These are phyloP conservation scores for Aspergillus egyptiacus DNA, from an alignment of 495 filamentous ascomycete genomes.

Conservation along the genomic window DNA sequence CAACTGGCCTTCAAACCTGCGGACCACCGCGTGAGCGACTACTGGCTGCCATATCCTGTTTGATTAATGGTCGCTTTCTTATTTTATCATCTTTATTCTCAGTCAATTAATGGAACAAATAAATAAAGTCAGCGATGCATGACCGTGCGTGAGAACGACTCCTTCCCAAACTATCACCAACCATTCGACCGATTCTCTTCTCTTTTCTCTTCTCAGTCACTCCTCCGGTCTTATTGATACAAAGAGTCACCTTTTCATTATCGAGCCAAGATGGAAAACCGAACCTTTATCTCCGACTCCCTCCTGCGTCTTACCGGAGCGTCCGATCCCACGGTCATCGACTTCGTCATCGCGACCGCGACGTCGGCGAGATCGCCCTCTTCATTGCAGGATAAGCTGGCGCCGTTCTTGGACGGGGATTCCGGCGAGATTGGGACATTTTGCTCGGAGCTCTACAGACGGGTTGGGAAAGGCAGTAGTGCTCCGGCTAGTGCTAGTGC, in stretches of 20 bases:
- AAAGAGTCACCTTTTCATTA: background rate
- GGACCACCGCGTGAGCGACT: background rate
- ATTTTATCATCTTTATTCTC: background rate
- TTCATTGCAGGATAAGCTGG: constrained; percentile 48
- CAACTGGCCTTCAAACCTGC: background rate
- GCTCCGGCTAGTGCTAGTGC: constrained; percentile 2
- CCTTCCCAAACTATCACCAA: background rate
- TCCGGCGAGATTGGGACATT: constrained; percentile 45
- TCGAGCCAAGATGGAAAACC: constrained; percentile 24
- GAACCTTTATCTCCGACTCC: constrained; percentile 43
- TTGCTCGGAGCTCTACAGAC: constrained; percentile 47
- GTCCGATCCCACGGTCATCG: constrained; percentile 54
- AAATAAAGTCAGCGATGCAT: background rate
- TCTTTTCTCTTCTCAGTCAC: background rate
- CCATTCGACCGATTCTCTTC: background rate
- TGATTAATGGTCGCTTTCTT: background rate
- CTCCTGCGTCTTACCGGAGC: constrained; percentile 51
- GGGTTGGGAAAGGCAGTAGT: constrained; percentile 29
- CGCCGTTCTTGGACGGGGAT: constrained; percentile 48
- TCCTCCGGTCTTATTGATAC: background rate
- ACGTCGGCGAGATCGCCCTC: constrained; percentile 48
- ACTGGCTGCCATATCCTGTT: background rate
- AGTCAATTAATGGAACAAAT: background rate
- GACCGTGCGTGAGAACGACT: background rate
- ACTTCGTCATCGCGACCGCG: constrained; percentile 58